Evolutionary conservation across 352 stramenopile genomes (phyloP), one percentile per base, ranked within the genome.

Genomic region (Pythium dissimile): DNA sequence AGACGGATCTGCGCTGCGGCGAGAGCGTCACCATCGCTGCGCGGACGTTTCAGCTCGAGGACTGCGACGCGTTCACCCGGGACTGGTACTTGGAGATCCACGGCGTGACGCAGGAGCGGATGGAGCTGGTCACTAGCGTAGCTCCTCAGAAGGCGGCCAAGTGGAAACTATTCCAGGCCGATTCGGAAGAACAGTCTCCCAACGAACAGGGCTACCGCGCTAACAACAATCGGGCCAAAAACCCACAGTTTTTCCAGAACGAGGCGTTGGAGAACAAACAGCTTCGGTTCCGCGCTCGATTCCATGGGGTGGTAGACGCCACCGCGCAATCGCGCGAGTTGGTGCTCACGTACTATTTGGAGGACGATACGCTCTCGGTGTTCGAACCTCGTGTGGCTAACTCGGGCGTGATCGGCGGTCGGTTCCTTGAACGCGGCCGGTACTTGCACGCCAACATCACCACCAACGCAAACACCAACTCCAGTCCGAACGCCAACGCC

Each of bases 41-140:
- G 13, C 77, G 88, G 7, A 59, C 63, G n/a, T 71, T 98, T n/a
- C 60, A 97, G 12, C 75, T 98, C 16, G 73, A 96, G 57, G 83
- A 94, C 59, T 98, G 92, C 67, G 90, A 97, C 61, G 65, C 71
- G 37, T 96, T 96, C 62, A 98, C 92, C n/a, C 74, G 80, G 7
- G 71, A 85, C 2, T 98, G 93, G 76, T 98, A 96, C 64, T 47
- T 91, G 32, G 71, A 87, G 53, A 83, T 66, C 8, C 67, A 90
- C 31, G 88, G 91, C 11, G 70, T 97, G 31, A 87, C 80, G 2
- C 92, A 98, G 34, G 80, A 94, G 38, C 59, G 55, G 15, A 72
- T 69, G 41, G 67, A 84, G 24, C 49, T 69, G 1, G 49, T n/a
- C n/a, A 54, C 30, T 16, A 31, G 38, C 13, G 24, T 7, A 26